phyloP scores from a whole-genome alignment of 306 rosid genomes.

The Trichosanthes truncata region DNA sequence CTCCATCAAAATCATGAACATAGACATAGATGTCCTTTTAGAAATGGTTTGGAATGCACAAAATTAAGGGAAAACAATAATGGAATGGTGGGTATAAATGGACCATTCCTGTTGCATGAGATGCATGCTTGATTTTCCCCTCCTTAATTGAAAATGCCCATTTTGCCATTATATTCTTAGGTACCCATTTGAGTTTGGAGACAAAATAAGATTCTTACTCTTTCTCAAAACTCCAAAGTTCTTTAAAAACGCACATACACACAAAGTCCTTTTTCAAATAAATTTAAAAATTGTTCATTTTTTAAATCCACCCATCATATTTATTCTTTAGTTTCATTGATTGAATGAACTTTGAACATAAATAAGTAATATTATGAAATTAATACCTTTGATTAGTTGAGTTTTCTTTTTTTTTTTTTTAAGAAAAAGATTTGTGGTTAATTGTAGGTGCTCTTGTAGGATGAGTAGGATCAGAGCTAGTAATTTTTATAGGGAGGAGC shows the following conservation, averaged over 20 bases:
- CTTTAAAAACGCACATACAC: no score
- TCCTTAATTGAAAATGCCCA: background rate
- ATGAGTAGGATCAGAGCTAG: no score
- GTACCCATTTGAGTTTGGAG: background rate
- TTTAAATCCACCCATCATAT: background rate
- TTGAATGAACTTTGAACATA: background rate
- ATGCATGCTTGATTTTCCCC: background rate
- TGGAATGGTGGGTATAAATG: conserved; percentile 2
- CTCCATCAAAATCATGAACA: background rate
- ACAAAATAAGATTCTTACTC: background rate
- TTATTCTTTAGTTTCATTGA: background rate
- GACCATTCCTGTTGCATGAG: background rate
- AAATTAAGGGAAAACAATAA: background rate
- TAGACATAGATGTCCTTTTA: background rate
- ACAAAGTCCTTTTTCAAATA: background rate
- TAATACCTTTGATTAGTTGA: no score
- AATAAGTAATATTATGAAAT: no score
- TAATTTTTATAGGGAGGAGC: no score
- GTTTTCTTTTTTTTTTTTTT: no score
- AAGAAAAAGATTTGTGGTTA: no score
- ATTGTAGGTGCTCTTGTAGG: no score
- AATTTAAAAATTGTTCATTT: background rate
- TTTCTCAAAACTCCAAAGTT: background rate
- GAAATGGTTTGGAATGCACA: background rate
- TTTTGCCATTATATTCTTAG: background rate